Evolutionary conservation across 441 rosid genomes (phyloP), one percentile per base, ranked within the genome.

Genomic region (Adansonia madagascariensis): DNA sequence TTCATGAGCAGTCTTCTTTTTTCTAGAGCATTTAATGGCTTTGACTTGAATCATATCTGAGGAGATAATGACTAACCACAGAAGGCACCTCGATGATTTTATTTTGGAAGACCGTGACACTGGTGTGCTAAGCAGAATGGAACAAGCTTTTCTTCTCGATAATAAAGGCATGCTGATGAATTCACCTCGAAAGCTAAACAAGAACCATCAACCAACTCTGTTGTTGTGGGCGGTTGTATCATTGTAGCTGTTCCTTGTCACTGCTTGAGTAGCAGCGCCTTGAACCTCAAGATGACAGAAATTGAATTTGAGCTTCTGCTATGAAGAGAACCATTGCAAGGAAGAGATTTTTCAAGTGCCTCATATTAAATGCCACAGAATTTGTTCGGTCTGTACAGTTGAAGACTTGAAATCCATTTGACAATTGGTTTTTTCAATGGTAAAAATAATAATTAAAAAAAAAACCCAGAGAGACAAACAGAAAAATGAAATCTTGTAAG

Each of bases 1-100:
- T 90, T 76, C 92, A 83, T 57, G 86, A 87, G 10, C 91, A 89
- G 56, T 90, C 94, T 59, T 89, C 94, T 18, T 90, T 68, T 85
- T 90, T 90, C 82, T 89, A 75, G 81, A 78, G 65, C 75, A 61
- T 52, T 22, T 56, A 18, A 18, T 56, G 52, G 24, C 55, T 20
- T 75, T 63, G 47, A 12, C 76, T 72, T 53, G 78, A 75, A 63
- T 73, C 76, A 46, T 6, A 49, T 14, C 50, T 8, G 67, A 73
- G 52, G 67, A 46, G 68, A 39, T 87, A 2, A 65, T 24, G 71
- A 39, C 17, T 22, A 18, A 35, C 63, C 62, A 8, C 68, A 56
- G 56, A 20, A 46, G 64, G 62, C 66, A 43, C 67, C 66, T 55
- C 27, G 55, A 50, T 47, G 72, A 57, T 85, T 20, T 65, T 5